These are phyloP conservation scores for Xylariaceae sp. DNA, from an alignment of 2,329 filamentous ascomycete species.

Conservation along the genomic window DNA sequence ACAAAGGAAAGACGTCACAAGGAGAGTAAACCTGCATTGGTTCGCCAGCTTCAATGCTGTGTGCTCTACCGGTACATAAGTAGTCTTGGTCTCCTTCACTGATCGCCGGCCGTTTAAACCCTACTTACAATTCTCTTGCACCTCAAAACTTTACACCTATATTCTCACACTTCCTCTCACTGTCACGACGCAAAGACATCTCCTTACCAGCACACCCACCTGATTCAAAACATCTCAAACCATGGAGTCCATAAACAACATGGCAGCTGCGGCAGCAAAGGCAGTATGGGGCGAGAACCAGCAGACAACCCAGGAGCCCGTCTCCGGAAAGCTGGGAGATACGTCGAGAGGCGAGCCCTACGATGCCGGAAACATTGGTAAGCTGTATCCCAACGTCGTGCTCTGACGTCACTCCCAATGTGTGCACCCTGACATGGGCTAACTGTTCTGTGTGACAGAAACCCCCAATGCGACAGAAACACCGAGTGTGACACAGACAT, in stretches of 20 bases:
- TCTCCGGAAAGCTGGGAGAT: conserved; percentile 66
- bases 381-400: conserved; percentile 31
- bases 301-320: conserved; percentile 54
- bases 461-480: background rate
- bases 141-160: no score
- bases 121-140: no score
- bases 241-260: conserved; percentile 64
- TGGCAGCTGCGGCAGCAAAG: conserved; percentile 46
- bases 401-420: conserved; percentile 2
- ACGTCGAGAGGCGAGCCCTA: conserved; percentile 68
- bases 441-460: background rate
- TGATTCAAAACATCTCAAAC: no score
- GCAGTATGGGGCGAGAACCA: conserved; percentile 44
- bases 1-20: no score
- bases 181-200: no score
- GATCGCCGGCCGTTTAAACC: no score
- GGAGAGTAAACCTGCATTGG: no score
- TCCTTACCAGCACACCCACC: no score
- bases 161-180: no score
- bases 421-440: background rate
- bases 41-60: no score
- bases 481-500: background rate
- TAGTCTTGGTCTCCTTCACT: no score
- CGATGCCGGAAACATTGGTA: conserved; percentile 72
- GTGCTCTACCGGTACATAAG: no score